phyloP scores from a whole-genome alignment of 1,284 basidiomycete genomes.

The Boletus albobrunnescens region DNA sequence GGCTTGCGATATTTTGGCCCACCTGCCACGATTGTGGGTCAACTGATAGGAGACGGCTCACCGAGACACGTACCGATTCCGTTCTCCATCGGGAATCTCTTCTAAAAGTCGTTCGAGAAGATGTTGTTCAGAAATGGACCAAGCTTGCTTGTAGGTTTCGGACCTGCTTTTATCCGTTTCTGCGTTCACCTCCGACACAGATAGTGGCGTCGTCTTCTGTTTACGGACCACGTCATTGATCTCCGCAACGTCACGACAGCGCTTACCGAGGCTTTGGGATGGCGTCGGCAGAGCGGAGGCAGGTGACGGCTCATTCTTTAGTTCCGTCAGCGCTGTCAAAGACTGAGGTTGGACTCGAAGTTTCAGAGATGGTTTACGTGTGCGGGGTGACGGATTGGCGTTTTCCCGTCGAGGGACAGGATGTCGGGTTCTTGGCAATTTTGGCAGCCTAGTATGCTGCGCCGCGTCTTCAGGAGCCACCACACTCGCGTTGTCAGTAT shows the following conservation, averaged over 20 bases:
- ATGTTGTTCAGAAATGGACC: conserved; percentile 71
- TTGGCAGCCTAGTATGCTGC: conserved; percentile 2
- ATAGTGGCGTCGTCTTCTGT: conserved; percentile 17
- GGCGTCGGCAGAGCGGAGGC: conserved; percentile 9
- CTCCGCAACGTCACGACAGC: conserved; percentile 23
- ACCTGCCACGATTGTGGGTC: conserved; percentile 40
- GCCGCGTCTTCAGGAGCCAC: conserved; percentile 1
- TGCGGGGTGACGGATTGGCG: conserved; percentile 18
- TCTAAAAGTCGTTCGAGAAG: conserved; percentile 66
- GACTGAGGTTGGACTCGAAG: conserved; percentile 23
- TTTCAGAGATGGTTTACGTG: conserved; percentile 34
- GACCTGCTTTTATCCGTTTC: conserved; percentile 44
- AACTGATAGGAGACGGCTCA: conserved; percentile 3
- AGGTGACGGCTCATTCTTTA: conserved; percentile 9
- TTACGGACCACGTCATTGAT: conserved; percentile 14
- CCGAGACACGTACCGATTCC: conserved; percentile 52
- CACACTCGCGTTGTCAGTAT: conserved; percentile 10
- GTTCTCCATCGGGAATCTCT: conserved; percentile 72
- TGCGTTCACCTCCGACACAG: conserved; percentile 16
- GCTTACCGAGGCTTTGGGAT: conserved; percentile 26
- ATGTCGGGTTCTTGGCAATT: conserved; percentile 3
- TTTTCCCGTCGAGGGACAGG: conserved; percentile 4
- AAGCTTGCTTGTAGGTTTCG: conserved; percentile 74
- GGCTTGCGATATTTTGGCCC: conserved; percentile 73
- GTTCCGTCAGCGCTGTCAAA: conserved; percentile 10